These are phyloP conservation scores for Acer yangbiense DNA, from an alignment of 345 rosid species.

Conservation along the genomic window DNA sequence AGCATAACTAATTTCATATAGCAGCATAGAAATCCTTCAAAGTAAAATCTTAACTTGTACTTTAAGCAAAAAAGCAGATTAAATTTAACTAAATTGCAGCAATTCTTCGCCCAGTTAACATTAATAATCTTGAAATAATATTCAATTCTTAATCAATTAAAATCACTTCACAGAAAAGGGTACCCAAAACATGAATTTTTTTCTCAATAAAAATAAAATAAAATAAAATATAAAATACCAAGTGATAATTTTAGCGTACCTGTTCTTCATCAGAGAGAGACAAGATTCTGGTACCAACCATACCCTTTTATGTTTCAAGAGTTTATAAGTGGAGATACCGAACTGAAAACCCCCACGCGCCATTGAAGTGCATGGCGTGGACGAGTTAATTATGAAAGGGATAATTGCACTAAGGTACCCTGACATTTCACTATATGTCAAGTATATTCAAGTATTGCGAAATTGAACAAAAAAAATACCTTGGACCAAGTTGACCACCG, in stretches of 20 bases:
- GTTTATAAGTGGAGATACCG: neutral
- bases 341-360: neutral
- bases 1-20: neutral
- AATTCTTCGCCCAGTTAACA: neutral
- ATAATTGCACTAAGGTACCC: too few species aligned
- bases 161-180: neutral
- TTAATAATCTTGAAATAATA: too few species aligned
- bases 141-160: too few species aligned
- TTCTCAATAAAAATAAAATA: neutral
- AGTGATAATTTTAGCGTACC: neutral
- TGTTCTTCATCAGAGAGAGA: neutral
- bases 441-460: too few species aligned
- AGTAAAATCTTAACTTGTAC: constrained; percentile 10
- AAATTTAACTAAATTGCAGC: constrained; percentile 1
- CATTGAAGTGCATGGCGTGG: neutral
- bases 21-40: neutral
- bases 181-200: neutral
- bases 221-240: neutral
- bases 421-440: too few species aligned
- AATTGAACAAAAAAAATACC: too few species aligned
- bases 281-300: neutral
- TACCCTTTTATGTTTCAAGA: neutral
- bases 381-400: neutral
- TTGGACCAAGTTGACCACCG: too few species aligned
- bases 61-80: neutral